Base-by-base conservation (phyloP, 2,329 filamentous ascomycete genomes). In the Alternaria ethzedia region DNA sequence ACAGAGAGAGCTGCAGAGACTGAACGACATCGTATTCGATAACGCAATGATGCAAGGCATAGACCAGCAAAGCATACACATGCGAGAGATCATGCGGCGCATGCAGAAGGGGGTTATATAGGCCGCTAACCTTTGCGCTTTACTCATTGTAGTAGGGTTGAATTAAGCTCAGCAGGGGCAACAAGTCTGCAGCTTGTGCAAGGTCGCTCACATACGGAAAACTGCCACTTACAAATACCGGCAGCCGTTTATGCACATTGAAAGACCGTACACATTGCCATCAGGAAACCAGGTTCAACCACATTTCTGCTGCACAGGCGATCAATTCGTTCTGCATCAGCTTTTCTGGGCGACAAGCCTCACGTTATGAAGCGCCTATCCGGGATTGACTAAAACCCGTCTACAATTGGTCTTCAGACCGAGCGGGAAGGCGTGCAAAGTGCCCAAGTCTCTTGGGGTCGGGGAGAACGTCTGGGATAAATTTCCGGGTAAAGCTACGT, bases 401-500 rank as follows among this genome's bases (percentile, higher is more conserved):
- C 13, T 32, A 20, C 20, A 36, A 52, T 52, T 36, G 28, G 49
- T 3, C 17, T 9, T 4, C 23, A n/a, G 8, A 6, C 20, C 21
- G 21, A 13, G 9, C 20, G 6, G 9, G 15, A n/a, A 9, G 7
- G n/a, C 17, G 13, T 15, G 20, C 63, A 65, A 65, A 60, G 13
- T 41, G 54, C 54, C 32, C 59, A 59, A 65, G 62, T 45, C 12
- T 51, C 59, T 59, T 65, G 59, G 63, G 4, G 8, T 54, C 30
- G 55, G 12, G 23, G 20, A 52, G 21, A 2, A 23, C 12, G 49
- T 54, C 44, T 57, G 63, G 50, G 51, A 9, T 62, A 59, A 50
- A 58, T 57, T 50, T 36, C 54, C 59, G 63, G 63, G 54, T 62
- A 65, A 62, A 59, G 36, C 15, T 54, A 15, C 4, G 32, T 52